Evolutionary conservation across 495 filamentous ascomycete genomes (phyloP), one percentile per base, ranked within the genome.

Genomic region (Podospora conica): DNA sequence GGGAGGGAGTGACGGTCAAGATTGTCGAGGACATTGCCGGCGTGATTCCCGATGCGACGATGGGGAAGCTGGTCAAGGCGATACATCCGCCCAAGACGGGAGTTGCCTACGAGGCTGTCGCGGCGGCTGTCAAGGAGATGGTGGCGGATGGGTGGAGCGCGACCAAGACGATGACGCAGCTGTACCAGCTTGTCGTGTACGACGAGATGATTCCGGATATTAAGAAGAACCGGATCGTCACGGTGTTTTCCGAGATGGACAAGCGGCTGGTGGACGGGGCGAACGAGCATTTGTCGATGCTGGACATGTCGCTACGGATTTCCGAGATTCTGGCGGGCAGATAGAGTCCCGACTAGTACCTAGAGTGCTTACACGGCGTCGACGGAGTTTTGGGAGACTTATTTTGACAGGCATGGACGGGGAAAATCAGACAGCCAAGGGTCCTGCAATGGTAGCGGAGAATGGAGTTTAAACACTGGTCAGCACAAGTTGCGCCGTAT

Each of bases 111-210:
- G 85, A 87, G 64, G 83, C 85, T 40, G 83, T 99, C 11, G 85
- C 91, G 0, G 88, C 85, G 69, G 86, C 90, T 21, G 88, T 98
- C 8, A 89, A 90, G 70, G 89, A 96, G 73, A 87, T 98, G 82
- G 89, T 97, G 65, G 94, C 95, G 15, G 95, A 99, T 79, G 95
- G 95, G 23, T 99, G 95, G 96, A 96, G 92, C 78, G 95, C 94
- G n/a, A 87, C 88, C 20, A 95, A 98, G 79, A 82, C 96, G 21
- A 81, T 97, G 56, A 75, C 83, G 8, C 72, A 98, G 90, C 78
- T 98, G 27, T 97, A 97, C 71, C 88, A 92, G 71, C 83, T 84
- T 31, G 76, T 96, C 57, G 80, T 98, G 7, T 92, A 87, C 76
- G 90, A 96, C 70, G 95, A 98, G 73, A 80, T 85, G 29, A 87